Percentiles rank a stretch among this genome's conserved stretches.
Conservation (phyloP, 1,284 basidiomycete genomes). For the Microbotryum violaceum region DNA sequence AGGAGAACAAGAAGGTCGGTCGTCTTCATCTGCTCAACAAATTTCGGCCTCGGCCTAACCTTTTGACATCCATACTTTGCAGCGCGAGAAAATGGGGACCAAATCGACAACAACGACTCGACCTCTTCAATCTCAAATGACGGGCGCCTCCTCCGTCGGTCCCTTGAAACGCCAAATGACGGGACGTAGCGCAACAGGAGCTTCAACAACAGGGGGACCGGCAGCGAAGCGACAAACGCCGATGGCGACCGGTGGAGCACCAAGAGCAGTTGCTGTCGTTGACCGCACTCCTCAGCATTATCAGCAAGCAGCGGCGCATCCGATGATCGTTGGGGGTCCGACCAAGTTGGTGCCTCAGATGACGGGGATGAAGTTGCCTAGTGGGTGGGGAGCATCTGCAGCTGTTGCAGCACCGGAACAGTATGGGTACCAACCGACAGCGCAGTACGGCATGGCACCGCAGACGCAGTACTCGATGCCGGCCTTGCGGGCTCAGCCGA, state of each 20-base stretch:
- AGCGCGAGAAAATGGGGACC: conserved; percentile 11
- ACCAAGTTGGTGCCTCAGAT: conserved; percentile 4
- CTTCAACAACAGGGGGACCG: conserved; percentile 3
- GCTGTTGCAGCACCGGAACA: neutral
- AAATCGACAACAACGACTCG: conserved; percentile 9
- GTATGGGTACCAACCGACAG: neutral
- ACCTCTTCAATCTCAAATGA: conserved; percentile 16
- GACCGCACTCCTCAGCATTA: neutral
- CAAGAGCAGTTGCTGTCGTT: neutral
- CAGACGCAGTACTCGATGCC: neutral
- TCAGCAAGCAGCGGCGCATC: neutral
- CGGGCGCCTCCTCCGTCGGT: conserved; percentile 9
- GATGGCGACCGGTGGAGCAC: conserved; percentile 2
- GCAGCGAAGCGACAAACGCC: conserved; percentile 17
- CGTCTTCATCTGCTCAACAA: neutral
- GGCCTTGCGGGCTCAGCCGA: conserved; percentile 3
- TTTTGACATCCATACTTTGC: neutral
- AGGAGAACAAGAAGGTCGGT: conserved; percentile 29
- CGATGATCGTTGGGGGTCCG: neutral
- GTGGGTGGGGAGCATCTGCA: conserved; percentile 11
- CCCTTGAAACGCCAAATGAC: conserved; percentile 32
- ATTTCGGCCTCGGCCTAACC: neutral
- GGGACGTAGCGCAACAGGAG: conserved; percentile 7
- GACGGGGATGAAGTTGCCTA: conserved; percentile 22
- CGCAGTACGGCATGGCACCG: neutral